Conservation (phyloP, 2,329 filamentous ascomycete species). For the Penicillium brasilianum region DNA sequence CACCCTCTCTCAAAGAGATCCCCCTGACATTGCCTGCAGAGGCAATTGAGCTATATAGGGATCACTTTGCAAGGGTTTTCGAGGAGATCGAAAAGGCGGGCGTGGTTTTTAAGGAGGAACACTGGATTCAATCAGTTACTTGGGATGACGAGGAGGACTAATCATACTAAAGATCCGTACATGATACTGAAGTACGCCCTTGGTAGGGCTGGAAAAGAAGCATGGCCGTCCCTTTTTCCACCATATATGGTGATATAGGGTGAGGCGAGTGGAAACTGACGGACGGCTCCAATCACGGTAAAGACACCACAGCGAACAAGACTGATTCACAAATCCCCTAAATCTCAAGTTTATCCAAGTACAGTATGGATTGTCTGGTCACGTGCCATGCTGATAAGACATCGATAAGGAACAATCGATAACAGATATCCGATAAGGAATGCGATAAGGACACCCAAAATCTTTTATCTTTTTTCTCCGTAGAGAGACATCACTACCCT, state of each 20-base stretch:
- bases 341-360: too few relatives aligned
- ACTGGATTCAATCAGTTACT: background rate
- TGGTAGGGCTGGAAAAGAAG: too few relatives aligned
- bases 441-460: background rate
- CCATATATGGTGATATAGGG: too few relatives aligned
- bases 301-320: too few relatives aligned
- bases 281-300: too few relatives aligned
- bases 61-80: constrained; percentile 20
- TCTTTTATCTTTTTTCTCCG: constrained; percentile 9
- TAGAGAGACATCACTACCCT: background rate
- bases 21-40: constrained; percentile 16
- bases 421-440: background rate
- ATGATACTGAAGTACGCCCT: too few relatives aligned
- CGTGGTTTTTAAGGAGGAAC: background rate
- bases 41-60: constrained; percentile 25
- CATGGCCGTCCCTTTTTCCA: too few relatives aligned
- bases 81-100: constrained; percentile 1
- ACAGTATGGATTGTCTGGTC: too few relatives aligned
- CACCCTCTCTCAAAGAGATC: constrained; percentile 27
- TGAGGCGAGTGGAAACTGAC: too few relatives aligned
- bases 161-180: too few relatives aligned
- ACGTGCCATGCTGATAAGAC: background rate
- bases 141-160: background rate
- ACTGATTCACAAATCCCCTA: too few relatives aligned
- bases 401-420: background rate